Base-by-base conservation (phyloP, 139 green algal genomes). In the Closterium sp. region DNA sequence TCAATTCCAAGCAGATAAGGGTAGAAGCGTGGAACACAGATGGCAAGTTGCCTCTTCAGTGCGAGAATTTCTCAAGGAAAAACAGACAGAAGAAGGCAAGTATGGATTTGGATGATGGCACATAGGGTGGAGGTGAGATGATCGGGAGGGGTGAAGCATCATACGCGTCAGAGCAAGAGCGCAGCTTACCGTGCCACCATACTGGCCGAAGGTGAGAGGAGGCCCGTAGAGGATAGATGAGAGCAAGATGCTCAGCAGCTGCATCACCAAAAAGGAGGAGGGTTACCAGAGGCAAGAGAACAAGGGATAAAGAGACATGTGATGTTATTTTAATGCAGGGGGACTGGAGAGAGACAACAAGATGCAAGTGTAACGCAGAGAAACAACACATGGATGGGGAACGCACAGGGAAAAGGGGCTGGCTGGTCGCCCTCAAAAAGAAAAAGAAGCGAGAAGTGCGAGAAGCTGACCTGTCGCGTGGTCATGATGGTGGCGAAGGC, bases 401-500 rank as follows among this genome's bases (percentile, higher is more conserved):
- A n/a, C 4, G 43, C 43, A 28, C 10, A 25, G 10, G 9, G 43
- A 2, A 69, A 69, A 12, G 10, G 7, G 43, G n/a, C n/a, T 69
- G 10, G 43, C 12, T 28, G 43, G 9, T 28, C 23, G 43, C 9
- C 12, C 23, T 28, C 43, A 69, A 1, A 25, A 0, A 28, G 3
- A 0, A 69, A 2, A 69, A 25, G 43, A 16, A 25, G 38, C 0
- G 2, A 66, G 38, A 10, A 10, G 38, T 66, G 38, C 43, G 12
- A 28, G 43, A 16, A 3, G 32, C 84, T 30, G 25, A 92, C 89
- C 89, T 92, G 91, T n/a, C 97, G 95, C 0, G 96, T 97, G 21
- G 97, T 99, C 97, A 99, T 99, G 89, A 98, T 96, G 35, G 96
- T 97, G 10, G 97, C 97, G 91, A 99, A 98, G 16, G 97, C 88